Conservation (phyloP, 2,329 filamentous ascomycete species). For the Colletotrichum zoysiae region DNA sequence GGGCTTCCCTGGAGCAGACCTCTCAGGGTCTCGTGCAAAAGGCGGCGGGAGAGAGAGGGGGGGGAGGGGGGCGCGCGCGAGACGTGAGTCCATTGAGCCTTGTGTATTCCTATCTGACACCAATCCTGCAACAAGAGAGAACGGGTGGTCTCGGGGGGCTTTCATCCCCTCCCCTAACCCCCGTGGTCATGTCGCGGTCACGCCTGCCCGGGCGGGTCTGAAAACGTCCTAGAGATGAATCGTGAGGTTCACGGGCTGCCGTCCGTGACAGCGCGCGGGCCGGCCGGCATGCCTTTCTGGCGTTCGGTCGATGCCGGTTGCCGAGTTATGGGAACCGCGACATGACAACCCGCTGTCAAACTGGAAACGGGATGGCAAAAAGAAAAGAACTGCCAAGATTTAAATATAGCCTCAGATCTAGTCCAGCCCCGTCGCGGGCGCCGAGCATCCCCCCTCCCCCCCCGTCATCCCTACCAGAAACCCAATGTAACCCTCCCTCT, state of each 20-base stretch:
- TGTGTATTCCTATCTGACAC: neutral
- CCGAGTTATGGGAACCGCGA: neutral
- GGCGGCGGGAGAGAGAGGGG: neutral
- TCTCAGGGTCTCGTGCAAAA: neutral
- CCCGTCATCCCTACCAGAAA: neutral
- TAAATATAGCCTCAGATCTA: conserved; percentile 4
- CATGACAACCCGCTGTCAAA: neutral
- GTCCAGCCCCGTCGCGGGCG: neutral
- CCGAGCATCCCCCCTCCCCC: neutral
- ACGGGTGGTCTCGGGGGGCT: neutral
- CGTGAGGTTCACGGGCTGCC: neutral
- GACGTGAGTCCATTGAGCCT: neutral
- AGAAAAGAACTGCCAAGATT: neutral
- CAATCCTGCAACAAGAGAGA: neutral
- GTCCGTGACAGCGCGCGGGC: neutral
- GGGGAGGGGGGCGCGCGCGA: no score
- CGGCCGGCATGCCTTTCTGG: neutral
- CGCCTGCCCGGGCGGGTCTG: neutral
- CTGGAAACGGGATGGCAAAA: neutral
- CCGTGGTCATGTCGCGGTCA: no score
- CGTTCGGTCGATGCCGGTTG: neutral
- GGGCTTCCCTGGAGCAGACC: neutral
- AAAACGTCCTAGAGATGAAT: neutral
- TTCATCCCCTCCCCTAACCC: no score
- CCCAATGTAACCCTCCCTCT: conserved; percentile 10